These are phyloP conservation scores for Didymella sp. DNA, from an alignment of 2,329 filamentous ascomycete species.

Conservation along the genomic window DNA sequence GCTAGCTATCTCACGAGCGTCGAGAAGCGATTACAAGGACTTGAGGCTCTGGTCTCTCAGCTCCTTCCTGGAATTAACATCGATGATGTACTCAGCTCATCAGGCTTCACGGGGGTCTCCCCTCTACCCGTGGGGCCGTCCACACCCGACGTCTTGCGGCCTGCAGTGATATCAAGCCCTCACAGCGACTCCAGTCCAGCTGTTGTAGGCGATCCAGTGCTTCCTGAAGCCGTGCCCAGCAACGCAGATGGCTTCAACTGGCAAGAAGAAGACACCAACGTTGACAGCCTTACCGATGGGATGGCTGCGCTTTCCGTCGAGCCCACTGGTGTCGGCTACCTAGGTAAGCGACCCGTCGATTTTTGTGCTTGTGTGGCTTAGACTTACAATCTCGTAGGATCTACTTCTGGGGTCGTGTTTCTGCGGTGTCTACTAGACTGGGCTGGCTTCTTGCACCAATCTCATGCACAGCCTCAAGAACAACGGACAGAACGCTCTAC, in stretches of 20 bases:
- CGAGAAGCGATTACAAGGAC: conserved; percentile 30
- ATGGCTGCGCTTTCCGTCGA: conserved; percentile 39
- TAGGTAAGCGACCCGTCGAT: conserved; percentile 17
- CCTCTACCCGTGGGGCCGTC: conserved; percentile 10
- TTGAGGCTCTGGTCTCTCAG: conserved; percentile 30
- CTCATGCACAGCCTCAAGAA: conserved; percentile 21
- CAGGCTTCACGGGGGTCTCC: conserved; percentile 19
- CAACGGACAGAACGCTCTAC: conserved; percentile 17
- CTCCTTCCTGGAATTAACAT: conserved; percentile 32
- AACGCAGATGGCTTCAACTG: conserved; percentile 37
- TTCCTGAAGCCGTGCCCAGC: conserved; percentile 36
- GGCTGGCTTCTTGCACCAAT: conserved; percentile 38
- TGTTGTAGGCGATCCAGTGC: conserved; percentile 23
- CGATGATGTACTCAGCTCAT: conserved; percentile 29
- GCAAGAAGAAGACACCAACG: conserved; percentile 31
- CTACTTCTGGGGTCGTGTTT: conserved; percentile 37
- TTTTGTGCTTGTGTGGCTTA: conserved; percentile 3
- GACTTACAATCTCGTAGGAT: conserved; percentile 21
- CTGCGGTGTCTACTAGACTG: conserved; percentile 36
- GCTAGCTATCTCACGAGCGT: conserved; percentile 31
- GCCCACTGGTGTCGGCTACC: conserved; percentile 36
- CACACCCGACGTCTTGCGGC: conserved; percentile 19
- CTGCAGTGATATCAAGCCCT: conserved; percentile 21
- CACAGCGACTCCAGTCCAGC: conserved; percentile 17
- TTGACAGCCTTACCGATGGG: conserved; percentile 35